Base-by-base conservation (phyloP, 1,284 basidiomycete genomes). In the Trametes hirsuta region DNA sequence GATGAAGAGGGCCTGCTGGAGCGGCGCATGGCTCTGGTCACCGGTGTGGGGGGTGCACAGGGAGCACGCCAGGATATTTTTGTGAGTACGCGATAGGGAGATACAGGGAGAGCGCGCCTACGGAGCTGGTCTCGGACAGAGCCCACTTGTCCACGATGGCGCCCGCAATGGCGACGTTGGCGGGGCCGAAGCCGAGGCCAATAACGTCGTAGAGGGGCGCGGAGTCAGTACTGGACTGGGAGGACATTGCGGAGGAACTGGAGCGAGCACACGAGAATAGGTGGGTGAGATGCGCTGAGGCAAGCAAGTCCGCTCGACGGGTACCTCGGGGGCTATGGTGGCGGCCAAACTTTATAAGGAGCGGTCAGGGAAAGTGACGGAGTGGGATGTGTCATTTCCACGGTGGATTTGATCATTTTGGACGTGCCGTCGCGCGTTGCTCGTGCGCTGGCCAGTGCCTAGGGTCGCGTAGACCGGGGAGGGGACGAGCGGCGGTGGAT, bases 181-280 rank as follows among this genome's bases (percentile, higher is more conserved):
- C 79, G 25, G 84, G 84, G n/a, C 84, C 84, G 59, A 85, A 85
- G 3, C 84, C 84, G n/a, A 84, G 69, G 47, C 82, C 82, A 51
- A 86, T 72, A 35, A 84, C 65, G 71, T 86, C 82, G 70, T 77
- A 83, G 21, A 77, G 59, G 6, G 60, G 64, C 6, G 68, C 67
- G 37, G 61, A 22, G 36, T 55, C 41, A 22, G 47, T 39, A n/a
- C 35, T 47, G 2, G 45, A 15, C n/a, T 47, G 37, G 12, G 53
- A 21, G 35, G 55, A 35, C 59, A 62, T 66, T 10, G 55, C 21
- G 34, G 59, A 57, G 50, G 53, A 15, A 10, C 34, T 45, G 54
- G 21, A n/a, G 25, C 22, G 39, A 30, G 15, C 49, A 12, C 11
- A 47, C 58, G 58, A 51, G 52, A 58, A 61, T 53, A 59, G 58